Evolutionary conservation across 768 basidiomycete genomes (phyloP).

Genomic region (Podaxis rugospora): DNA sequence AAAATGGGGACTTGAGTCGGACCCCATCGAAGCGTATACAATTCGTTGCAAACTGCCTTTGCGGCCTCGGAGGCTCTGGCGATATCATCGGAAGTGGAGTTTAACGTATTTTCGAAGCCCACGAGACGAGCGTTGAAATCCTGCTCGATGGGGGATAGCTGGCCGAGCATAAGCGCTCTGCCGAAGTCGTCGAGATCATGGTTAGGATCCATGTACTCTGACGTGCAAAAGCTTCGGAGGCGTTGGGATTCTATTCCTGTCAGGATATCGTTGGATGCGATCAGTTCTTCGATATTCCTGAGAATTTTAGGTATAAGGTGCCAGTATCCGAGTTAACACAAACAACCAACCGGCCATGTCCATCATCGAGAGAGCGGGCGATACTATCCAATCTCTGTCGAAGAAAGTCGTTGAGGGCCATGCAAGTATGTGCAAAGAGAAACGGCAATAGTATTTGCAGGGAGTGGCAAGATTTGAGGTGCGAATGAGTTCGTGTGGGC

Average conservation of each 20-base stretch:
- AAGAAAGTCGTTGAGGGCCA: conserved; percentile 7
- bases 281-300: conserved; percentile 26
- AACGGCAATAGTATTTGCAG: background rate
- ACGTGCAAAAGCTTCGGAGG: conserved; percentile 30
- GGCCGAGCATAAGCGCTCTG: conserved; percentile 20
- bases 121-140: conserved; percentile 22
- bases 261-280: conserved; percentile 26
- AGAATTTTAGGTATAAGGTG: background rate
- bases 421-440: background rate
- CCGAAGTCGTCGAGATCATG: conserved; percentile 34
- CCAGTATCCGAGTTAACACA: background rate
- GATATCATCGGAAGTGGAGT: conserved; percentile 9
- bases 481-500: too few species aligned
- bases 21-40: conserved; percentile 33
- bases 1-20: conserved; percentile 35
- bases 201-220: conserved; percentile 27
- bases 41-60: conserved; percentile 16
- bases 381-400: conserved; percentile 8
- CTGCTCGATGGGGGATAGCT: conserved; percentile 20
- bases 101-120: background rate
- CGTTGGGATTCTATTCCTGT: conserved; percentile 34
- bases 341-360: conserved; percentile 19
- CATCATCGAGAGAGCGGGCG: conserved; percentile 14
- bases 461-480: too few species aligned
- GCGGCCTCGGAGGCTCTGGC: conserved; percentile 15